These are phyloP conservation scores for Acer yangbiense DNA, from an alignment of 345 rosid genomes.

Conservation along the genomic window DNA sequence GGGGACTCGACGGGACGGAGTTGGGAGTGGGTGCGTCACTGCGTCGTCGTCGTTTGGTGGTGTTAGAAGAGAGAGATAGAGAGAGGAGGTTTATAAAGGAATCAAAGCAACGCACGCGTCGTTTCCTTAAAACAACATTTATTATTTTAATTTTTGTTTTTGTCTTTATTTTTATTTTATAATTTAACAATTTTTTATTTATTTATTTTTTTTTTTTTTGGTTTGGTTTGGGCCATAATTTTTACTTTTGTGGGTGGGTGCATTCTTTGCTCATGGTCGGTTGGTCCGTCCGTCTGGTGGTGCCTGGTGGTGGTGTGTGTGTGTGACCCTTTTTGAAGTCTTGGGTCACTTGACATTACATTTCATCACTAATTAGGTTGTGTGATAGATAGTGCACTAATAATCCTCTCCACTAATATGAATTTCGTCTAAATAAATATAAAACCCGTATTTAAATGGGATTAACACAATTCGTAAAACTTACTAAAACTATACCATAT, in stretches of 20 bases:
- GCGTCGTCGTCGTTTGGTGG: conserved; percentile 22
- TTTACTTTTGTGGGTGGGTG: not conserved
- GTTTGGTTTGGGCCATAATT: not conserved
- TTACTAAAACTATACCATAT: too few relatives aligned
- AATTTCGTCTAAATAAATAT: too few relatives aligned
- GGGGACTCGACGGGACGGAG: conserved; percentile 30
- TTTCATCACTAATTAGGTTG: not conserved
- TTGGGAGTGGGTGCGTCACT: conserved; percentile 29
- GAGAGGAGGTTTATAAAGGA: conserved; percentile 31
- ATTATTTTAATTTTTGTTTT: too few relatives aligned
- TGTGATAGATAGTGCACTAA: not conserved
- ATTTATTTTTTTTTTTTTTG: not conserved
- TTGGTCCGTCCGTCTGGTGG: conserved; percentile 1
- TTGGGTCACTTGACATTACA: not conserved
- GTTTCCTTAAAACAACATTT: conserved; percentile 21
- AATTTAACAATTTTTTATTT: not conserved
- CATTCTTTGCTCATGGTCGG: conserved; percentile 15
- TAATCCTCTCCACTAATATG: not conserved
- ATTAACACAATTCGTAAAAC: too few relatives aligned
- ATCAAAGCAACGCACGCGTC: conserved; percentile 25
- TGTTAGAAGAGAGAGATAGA: not conserved
- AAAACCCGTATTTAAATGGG: too few relatives aligned
- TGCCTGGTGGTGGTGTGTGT: not conserved
- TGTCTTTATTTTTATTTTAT: not conserved
- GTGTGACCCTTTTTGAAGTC: not conserved